Evolutionary conservation across 306 rosid species (phyloP).

Genomic region (Biancaea sappan): DNA sequence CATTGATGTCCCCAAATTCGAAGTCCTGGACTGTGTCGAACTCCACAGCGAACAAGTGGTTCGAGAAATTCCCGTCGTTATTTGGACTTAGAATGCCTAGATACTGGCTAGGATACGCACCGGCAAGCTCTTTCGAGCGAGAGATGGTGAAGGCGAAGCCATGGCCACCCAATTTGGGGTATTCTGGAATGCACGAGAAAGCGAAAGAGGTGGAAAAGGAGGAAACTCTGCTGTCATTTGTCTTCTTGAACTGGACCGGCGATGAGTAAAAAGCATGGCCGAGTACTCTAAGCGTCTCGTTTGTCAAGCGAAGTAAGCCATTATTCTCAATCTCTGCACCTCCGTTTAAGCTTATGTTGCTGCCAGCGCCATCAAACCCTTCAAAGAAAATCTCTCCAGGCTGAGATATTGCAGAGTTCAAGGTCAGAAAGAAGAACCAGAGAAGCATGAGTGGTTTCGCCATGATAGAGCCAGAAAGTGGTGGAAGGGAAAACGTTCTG

Average conservation of each 20-base stretch:
- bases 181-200: conserved; percentile 41
- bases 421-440: conserved; percentile 30
- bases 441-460: conserved; percentile 29
- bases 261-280: conserved; percentile 49
- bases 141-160: conserved; percentile 58
- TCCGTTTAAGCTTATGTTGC: conserved; percentile 48
- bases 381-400: conserved; percentile 35
- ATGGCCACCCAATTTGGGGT: conserved; percentile 49
- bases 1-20: conserved; percentile 52
- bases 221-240: conserved; percentile 20
- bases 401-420: conserved; percentile 24
- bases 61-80: conserved; percentile 52
- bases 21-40: conserved; percentile 60
- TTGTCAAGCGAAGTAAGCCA: conserved; percentile 46
- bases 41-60: conserved; percentile 54
- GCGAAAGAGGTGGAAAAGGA: conserved; percentile 52
- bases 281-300: conserved; percentile 22
- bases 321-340: conserved; percentile 35
- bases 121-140: conserved; percentile 26
- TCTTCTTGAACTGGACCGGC: conserved; percentile 44
- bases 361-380: conserved; percentile 30
- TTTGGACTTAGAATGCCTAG: conserved; percentile 54
- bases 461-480: conserved; percentile 22
- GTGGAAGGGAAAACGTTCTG: background rate
- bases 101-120: conserved; percentile 49